Conservation (phyloP, 2,329 filamentous ascomycete genomes). For the Talaromyces sp. region DNA sequence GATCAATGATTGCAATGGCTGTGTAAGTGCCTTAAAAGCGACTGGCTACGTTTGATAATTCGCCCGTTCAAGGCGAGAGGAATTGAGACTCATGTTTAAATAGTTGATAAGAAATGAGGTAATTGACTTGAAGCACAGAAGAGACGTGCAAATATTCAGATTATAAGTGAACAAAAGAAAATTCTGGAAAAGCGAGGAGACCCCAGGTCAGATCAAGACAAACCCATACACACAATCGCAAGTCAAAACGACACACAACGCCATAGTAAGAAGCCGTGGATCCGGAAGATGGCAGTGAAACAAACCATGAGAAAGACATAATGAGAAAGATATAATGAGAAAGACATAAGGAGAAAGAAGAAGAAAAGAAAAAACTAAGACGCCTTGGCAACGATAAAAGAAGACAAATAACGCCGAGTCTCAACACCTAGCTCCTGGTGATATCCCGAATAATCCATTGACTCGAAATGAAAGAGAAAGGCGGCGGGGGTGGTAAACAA, state of each 20-base stretch:
- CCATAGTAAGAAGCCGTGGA: not conserved
- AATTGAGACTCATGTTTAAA: conserved; percentile 1
- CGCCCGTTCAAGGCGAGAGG: not conserved
- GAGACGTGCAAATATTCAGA: conserved; percentile 7
- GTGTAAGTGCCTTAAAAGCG: no score
- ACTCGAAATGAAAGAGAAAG: conserved; percentile 13
- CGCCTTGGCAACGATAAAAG: conserved; percentile 13
- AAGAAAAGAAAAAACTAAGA: conserved; percentile 6
- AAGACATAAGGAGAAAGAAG: conserved; percentile 9
- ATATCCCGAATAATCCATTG: conserved; percentile 20
- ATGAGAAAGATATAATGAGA: conserved; percentile 5
- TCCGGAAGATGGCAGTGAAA: conserved; percentile 1
- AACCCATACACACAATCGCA: conserved; percentile 11
- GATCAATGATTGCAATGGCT: no score
- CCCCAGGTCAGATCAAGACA: conserved; percentile 1
- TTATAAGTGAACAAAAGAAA: conserved; percentile 11
- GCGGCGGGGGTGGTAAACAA: not conserved
- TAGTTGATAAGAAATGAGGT: not conserved
- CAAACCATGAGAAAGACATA: conserved; percentile 7
- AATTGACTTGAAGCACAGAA: conserved; percentile 1
- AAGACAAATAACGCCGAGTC: conserved; percentile 21
- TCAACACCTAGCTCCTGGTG: conserved; percentile 17
- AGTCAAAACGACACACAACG: not conserved
- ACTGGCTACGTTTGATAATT: no score
- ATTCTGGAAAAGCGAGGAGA: conserved; percentile 6